Base-by-base conservation (phyloP, 2,329 filamentous ascomycete genomes). In the Aspergillus neoniger region DNA sequence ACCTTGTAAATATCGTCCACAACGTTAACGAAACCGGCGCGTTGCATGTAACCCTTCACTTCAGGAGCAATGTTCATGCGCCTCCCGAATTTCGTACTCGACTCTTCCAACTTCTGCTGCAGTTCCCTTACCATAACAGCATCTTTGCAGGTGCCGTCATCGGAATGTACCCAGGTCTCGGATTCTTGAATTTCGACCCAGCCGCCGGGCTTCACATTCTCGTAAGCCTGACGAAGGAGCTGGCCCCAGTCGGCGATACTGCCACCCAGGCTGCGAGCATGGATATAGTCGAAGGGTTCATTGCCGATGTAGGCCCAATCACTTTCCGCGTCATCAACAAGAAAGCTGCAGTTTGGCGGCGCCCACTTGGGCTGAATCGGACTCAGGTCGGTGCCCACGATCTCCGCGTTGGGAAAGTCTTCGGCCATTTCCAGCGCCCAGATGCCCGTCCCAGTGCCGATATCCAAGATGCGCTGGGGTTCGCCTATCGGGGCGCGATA, bases 331-430 rank as follows among this genome's bases (percentile, higher is more conserved):
- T 79, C 77, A 39, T 79, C 77, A 25, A 79, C 81, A n/a, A 80
- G 77, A 63, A 85, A 85, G 8, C 72, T 69, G 3, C 83, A 75
- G 55, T 85, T 85, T 0, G 80, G 75, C 2, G 82, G 82, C 3
- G 83, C 79, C 66, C 69, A 76, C 60, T 55, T 68, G 1, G 74
- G 72, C 60, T 73, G 76, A 64, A 73, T 78, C 17, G 69, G 73
- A 43, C 66, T 76, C 14, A 73, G 72, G 59, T 72, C 76, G 15
- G 72, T 76, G 21, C 73, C 74, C 32, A 74, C 63, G 47, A 77
- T 70, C 66, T 77, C 69, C 12, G 73, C 70, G 9, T 67, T 38
- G 4, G 76, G 76, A 62, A 72, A 73, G 38, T 69, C 60, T 55
- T 78, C 77, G 14, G 76, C 80, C 63, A 82, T 77, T 58, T 83